Evolutionary conservation across 257 asterid genomes (phyloP), one percentile per base, ranked within the genome.

Genomic region (Nicotiana sylvestris): DNA sequence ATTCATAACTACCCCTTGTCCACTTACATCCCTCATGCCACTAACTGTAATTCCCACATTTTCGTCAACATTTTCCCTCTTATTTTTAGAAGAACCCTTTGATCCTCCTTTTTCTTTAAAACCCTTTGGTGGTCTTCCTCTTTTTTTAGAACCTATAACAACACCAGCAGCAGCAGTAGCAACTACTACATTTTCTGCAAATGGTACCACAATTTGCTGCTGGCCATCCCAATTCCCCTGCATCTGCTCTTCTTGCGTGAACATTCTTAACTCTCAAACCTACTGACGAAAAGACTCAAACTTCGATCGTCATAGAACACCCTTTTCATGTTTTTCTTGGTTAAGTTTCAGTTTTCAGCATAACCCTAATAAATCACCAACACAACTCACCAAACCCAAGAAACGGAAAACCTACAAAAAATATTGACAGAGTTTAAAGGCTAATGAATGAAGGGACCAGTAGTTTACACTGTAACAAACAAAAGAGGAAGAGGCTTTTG

Each of bases 141-240:
- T 72, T 72, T 72, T 72, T 32, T n/a, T n/a, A 12, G 57, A 39
- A 49, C 65, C 53, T 12, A 27, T 4, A 33, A 49, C 64, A 51
- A 16, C 16, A 51, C 16, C 58, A 51, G 1, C 15, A 53, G 17
- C 58, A 53, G 16, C 29, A 76, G 29, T 51, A 51, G 29, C 80
- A 25, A 51, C 65, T 57, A 15, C 62, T 27, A 76, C 46, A 76
- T 76, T 51, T 76, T 76, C 80, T 60, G 16, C 5, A 76, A 76
- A 76, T 51, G 80, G 65, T 51, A 76, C 80, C 43, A 29, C 37
- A 51, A 76, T 27, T 53, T 51, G 80, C 80, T 53, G 58, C 58
- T 76, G 58, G 39, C 70, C 76, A 39, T 72, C 81, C 5, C 18
- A 69, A 79, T 69, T 78, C 70, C 82, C 58, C 84, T 78, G 81